phyloP scores from a whole-genome alignment of 345 rosid species.

The Gossypium thurberi region DNA sequence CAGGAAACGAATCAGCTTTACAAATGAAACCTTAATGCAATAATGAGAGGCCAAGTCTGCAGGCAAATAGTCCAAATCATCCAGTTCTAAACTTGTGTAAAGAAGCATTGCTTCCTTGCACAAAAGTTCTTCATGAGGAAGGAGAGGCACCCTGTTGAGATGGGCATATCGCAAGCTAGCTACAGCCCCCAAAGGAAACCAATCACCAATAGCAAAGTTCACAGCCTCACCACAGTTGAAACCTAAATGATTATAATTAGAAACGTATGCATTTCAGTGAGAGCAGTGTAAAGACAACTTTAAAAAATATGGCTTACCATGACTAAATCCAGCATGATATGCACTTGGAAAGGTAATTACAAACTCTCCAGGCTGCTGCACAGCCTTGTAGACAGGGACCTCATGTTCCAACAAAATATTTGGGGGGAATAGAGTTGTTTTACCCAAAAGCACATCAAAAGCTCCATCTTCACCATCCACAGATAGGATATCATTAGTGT shows the following conservation, averaged over 20 bases:
- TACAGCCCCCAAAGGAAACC: slow-evolving; percentile 90
- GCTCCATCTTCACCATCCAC: slow-evolving; percentile 92
- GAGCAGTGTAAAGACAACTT: neutral
- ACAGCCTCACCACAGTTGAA: slow-evolving; percentile 99
- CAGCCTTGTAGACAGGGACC: slow-evolving; percentile 95
- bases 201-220: slow-evolving; percentile 93
- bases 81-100: slow-evolving; percentile 36
- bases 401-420: slow-evolving; percentile 68
- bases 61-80: slow-evolving; percentile 48
- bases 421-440: slow-evolving; percentile 94
- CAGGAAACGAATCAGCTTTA: slow-evolving; percentile 68
- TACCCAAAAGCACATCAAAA: slow-evolving; percentile 93
- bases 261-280: slow-evolving; percentile 1
- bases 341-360: slow-evolving; percentile 90
- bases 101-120: slow-evolving; percentile 95
- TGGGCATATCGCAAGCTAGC: slow-evolving; percentile 86
- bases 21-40: slow-evolving; percentile 60
- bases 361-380: slow-evolving; percentile 96
- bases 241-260: slow-evolving; percentile 41
- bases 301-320: slow-evolving; percentile 41
- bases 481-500: slow-evolving; percentile 63
- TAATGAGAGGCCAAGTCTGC: slow-evolving; percentile 51
- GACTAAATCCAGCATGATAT: slow-evolving; percentile 99
- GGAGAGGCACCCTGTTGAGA: slow-evolving; percentile 81
- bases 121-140: slow-evolving; percentile 94